These are phyloP conservation scores for Colletotrichum sublineola DNA, from an alignment of 2,329 filamentous ascomycete species.

Conservation along the genomic window DNA sequence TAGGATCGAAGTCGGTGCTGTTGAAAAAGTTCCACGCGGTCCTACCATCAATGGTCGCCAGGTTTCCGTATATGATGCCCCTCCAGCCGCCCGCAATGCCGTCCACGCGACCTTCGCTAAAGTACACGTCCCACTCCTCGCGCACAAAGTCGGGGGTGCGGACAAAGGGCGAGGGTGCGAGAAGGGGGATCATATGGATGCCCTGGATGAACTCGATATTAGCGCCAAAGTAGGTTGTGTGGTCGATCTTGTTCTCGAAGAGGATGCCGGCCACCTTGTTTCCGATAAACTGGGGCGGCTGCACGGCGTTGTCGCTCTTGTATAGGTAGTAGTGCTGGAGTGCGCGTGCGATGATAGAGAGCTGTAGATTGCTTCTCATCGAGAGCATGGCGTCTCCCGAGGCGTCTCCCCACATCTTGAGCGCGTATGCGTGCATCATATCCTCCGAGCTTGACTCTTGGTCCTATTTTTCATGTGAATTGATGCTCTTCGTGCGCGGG, in stretches of 20 bases:
- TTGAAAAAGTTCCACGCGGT: slow-evolving; percentile 83
- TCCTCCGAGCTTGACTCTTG: slow-evolving; percentile 94
- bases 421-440: slow-evolving; percentile 84
- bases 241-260: slow-evolving; percentile 96
- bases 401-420: slow-evolving; percentile 94
- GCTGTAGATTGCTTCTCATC: slow-evolving; percentile 84
- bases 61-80: slow-evolving; percentile 85
- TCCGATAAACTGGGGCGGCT: slow-evolving; percentile 81
- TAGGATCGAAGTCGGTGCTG: slow-evolving; percentile 72
- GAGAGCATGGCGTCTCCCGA: slow-evolving; percentile 84
- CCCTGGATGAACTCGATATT: slow-evolving; percentile 80
- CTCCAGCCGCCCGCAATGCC: slow-evolving; percentile 83
- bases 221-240: slow-evolving; percentile 88
- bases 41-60: slow-evolving; percentile 80
- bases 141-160: slow-evolving; percentile 78
- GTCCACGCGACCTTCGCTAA: slow-evolving; percentile 75
- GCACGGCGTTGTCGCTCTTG: slow-evolving; percentile 73
- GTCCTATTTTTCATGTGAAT: slow-evolving; percentile 56
- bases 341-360: slow-evolving; percentile 80
- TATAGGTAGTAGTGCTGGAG: slow-evolving; percentile 89
- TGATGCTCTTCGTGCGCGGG: too few species aligned
- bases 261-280: slow-evolving; percentile 82
- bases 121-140: slow-evolving; percentile 87
- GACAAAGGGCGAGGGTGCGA: slow-evolving; percentile 76
- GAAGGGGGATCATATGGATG: slow-evolving; percentile 86